These are phyloP conservation scores for Dipodascus geniculatus DNA, from an alignment of 805 yeast genomes.

Conservation along the genomic window DNA sequence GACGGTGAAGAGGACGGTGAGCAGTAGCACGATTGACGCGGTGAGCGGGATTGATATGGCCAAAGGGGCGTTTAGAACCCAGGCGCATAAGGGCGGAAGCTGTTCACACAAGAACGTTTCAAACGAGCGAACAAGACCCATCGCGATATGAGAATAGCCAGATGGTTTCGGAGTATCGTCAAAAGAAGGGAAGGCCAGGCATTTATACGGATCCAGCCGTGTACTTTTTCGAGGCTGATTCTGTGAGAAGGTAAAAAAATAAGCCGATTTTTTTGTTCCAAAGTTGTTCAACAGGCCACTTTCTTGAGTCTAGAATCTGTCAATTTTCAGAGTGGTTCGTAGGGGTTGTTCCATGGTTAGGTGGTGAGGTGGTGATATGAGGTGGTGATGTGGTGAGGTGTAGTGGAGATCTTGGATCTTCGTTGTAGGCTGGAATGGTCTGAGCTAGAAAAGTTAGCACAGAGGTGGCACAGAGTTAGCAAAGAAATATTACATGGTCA, in stretches of 20 bases:
- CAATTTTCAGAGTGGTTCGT: too few relatives aligned
- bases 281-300: neutral
- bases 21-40: neutral
- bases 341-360: too few relatives aligned
- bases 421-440: too few relatives aligned
- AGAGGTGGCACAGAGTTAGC: too few relatives aligned
- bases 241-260: neutral
- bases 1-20: conserved; percentile 21
- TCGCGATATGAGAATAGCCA: neutral
- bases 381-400: too few relatives aligned
- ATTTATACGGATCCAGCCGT: too few relatives aligned
- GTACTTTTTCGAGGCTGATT: too few relatives aligned
- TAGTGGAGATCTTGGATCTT: too few relatives aligned
- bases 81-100: neutral
- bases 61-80: neutral
- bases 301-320: neutral
- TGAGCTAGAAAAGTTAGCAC: too few relatives aligned
- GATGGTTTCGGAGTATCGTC: too few relatives aligned
- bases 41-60: neutral
- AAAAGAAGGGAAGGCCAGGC: neutral
- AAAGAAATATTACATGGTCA: too few relatives aligned
- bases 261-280: neutral
- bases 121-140: neutral
- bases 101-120: neutral
- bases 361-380: too few relatives aligned